Percentiles rank a stretch among this genome's conserved stretches.
Conservation (phyloP, 495 filamentous ascomycete species). For the Aspergillus ostianus region DNA sequence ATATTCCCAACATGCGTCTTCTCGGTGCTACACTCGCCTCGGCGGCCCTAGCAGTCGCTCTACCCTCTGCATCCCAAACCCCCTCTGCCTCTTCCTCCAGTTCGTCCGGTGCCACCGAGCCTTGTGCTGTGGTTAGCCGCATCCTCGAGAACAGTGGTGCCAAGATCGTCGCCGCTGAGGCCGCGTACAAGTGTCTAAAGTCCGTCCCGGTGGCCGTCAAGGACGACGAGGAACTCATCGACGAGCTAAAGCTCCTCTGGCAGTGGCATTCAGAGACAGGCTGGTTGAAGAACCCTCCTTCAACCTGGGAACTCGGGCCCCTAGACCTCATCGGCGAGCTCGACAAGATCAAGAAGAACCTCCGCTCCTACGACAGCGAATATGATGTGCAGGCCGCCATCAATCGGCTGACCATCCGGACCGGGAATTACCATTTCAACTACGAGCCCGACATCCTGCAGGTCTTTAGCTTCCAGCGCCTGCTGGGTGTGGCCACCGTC, state of each 20-base stretch:
- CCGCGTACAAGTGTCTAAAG: constrained; percentile 18
- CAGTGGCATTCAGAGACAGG: constrained; percentile 16
- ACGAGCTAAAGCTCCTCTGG: constrained; percentile 11
- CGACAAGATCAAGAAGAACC: constrained; percentile 11
- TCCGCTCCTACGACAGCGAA: constrained; percentile 31
- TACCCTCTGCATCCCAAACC: neutral
- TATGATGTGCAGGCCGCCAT: constrained; percentile 53
- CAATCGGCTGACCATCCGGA: constrained; percentile 35
- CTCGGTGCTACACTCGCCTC: constrained; percentile 2
- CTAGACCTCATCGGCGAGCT: constrained; percentile 13
- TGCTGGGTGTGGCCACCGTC: constrained; percentile 41
- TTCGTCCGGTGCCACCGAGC: neutral
- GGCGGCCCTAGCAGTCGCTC: constrained; percentile 5
- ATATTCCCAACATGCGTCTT: constrained; percentile 3
- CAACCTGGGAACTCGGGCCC: constrained; percentile 8
- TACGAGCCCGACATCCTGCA: constrained; percentile 38
- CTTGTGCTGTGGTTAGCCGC: constrained; percentile 4
- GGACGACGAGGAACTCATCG: constrained; percentile 10
- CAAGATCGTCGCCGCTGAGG: constrained; percentile 2
- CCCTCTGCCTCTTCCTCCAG: constrained; percentile 1
- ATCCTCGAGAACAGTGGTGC: neutral
- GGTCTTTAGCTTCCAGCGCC: constrained; percentile 46
- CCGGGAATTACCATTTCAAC: constrained; percentile 48
- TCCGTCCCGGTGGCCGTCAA: constrained; percentile 16
- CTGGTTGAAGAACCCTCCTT: constrained; percentile 10